phyloP scores from a whole-genome alignment of 1,139 yeast genomes.

The Blastobotrys indianensis region DNA sequence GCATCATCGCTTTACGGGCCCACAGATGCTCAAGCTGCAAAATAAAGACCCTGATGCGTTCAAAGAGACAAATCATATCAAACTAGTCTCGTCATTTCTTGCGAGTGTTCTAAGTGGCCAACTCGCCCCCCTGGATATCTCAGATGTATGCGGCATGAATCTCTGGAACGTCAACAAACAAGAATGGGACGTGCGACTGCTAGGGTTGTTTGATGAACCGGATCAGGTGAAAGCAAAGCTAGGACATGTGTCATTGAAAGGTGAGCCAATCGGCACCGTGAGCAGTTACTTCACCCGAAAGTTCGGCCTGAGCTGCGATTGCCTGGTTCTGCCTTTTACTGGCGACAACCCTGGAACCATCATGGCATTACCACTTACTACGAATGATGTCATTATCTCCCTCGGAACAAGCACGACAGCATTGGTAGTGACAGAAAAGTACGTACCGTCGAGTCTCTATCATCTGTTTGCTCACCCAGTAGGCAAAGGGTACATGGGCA shows the following conservation, averaged over 20 bases:
- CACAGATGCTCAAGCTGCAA: constrained; percentile 75
- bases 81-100: constrained; percentile 73
- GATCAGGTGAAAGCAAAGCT: constrained; percentile 38
- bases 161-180: constrained; percentile 59
- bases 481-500: constrained; percentile 79
- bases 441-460: constrained; percentile 73
- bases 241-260: constrained; percentile 41
- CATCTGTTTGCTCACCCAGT: constrained; percentile 87
- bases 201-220: constrained; percentile 36
- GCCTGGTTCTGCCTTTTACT: constrained; percentile 63
- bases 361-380: constrained; percentile 67
- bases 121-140: constrained; percentile 62
- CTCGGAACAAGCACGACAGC: constrained; percentile 91
- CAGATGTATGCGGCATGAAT: constrained; percentile 93
- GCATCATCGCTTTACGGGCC: constrained; percentile 85
- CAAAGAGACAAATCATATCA: constrained; percentile 52
- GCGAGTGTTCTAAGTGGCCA: constrained; percentile 65
- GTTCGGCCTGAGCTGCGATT: constrained; percentile 52
- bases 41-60: constrained; percentile 51
- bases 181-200: constrained; percentile 49
- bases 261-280: constrained; percentile 39
- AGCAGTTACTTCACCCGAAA: constrained; percentile 54
- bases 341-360: constrained; percentile 92
- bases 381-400: constrained; percentile 73
- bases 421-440: constrained; percentile 69